phyloP scores from a whole-genome alignment of 2,329 filamentous ascomycete species.

The Bertia moriformis region DNA sequence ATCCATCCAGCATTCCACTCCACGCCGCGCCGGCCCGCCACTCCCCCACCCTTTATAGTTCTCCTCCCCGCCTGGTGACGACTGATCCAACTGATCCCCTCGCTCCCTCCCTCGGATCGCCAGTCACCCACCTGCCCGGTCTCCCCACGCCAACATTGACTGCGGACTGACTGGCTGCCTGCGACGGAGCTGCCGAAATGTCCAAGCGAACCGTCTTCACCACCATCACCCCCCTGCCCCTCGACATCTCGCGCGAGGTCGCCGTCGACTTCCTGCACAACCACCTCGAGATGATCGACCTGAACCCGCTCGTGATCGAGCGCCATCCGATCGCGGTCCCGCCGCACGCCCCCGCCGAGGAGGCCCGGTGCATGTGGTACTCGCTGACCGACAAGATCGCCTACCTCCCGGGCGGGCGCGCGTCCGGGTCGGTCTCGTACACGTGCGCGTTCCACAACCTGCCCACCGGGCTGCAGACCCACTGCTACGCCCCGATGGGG shows the following conservation, averaged over 20 bases:
- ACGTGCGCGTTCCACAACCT: conserved; percentile 69
- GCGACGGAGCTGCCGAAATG: no score
- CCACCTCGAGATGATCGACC: conserved; percentile 71
- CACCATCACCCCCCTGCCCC: conserved; percentile 63
- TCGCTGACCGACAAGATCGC: conserved; percentile 62
- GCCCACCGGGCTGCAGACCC: conserved; percentile 61
- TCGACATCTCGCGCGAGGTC: conserved; percentile 50
- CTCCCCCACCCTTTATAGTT: no score
- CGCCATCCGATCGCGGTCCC: conserved; percentile 57
- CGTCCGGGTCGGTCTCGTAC: conserved; percentile 58
- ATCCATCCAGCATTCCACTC: no score
- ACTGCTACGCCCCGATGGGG: conserved; percentile 70
- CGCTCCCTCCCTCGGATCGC: no score
- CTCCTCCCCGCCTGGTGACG: no score
- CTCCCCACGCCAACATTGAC: conserved; percentile 27
- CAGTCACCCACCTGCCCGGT: neutral
- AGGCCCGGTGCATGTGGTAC: conserved; percentile 65
- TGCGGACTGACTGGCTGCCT: no score
- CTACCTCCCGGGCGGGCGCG: conserved; percentile 55
- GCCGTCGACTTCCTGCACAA: conserved; percentile 64
- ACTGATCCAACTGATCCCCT: no score
- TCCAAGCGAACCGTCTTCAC: conserved; percentile 61
- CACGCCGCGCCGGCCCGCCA: no score
- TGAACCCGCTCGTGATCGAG: conserved; percentile 70
- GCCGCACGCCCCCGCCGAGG: conserved; percentile 50